These are phyloP conservation scores for Calonectria fujianensis DNA, from an alignment of 2,329 filamentous ascomycete genomes.

Conservation along the genomic window DNA sequence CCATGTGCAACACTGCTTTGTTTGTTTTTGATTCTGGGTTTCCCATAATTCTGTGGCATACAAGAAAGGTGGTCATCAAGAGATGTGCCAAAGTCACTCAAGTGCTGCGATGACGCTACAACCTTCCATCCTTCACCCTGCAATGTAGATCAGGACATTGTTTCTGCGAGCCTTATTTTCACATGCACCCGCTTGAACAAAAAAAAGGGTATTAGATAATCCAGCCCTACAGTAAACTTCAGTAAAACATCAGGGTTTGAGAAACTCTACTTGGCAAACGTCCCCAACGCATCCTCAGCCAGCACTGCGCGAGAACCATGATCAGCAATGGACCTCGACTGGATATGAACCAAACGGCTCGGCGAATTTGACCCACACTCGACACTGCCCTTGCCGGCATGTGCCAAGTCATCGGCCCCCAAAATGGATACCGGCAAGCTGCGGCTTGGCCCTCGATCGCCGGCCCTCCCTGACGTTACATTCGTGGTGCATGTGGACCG, in stretches of 20 bases:
- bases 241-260: not conserved
- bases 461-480: not conserved
- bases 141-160: not conserved
- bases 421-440: not conserved
- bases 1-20: not conserved
- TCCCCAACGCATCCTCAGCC: not conserved
- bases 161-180: not conserved
- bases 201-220: not conserved
- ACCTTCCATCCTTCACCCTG: not conserved
- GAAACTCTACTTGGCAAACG: not conserved
- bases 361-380: not conserved
- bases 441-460: not conserved
- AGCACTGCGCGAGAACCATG: not conserved
- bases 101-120: not conserved
- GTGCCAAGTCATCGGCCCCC: conserved; percentile 6
- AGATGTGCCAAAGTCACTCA: not conserved
- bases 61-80: not conserved
- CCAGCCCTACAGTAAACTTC: not conserved
- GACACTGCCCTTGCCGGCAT: not conserved
- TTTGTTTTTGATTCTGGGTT: not conserved
- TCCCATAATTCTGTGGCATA: not conserved
- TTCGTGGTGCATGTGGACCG: not conserved
- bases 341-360: not conserved
- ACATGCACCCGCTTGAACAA: not conserved
- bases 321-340: not conserved